Percentiles rank a stretch among this genome's conserved stretches.
Evolutionary conservation across 768 basidiomycete genomes (phyloP).

Genomic region (Ramaria sp.): DNA sequence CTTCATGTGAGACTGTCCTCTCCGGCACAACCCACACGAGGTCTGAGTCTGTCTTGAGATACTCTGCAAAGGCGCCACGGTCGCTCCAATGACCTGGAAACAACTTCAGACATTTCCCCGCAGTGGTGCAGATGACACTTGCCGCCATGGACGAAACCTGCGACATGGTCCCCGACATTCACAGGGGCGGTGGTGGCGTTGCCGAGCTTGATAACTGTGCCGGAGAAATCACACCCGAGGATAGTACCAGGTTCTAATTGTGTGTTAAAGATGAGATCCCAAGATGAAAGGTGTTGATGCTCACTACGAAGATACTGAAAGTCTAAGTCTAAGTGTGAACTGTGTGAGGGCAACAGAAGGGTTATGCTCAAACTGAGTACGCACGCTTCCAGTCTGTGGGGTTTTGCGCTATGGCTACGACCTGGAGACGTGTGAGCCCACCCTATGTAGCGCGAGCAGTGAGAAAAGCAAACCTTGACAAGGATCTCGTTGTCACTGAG

Average conservation of each 20-base stretch:
- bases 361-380: neutral
- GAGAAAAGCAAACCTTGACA: neutral
- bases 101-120: neutral
- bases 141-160: constrained; percentile 2
- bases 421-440: no score
- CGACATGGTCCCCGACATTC: constrained; percentile 1
- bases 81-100: neutral
- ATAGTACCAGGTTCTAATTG: neutral
- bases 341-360: neutral
- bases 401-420: no score
- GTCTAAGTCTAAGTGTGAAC: neutral
- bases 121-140: neutral
- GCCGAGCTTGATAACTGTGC: constrained; percentile 2
- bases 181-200: neutral
- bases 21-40: constrained; percentile 3
- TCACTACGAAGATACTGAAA: neutral
- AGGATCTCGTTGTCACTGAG: no score
- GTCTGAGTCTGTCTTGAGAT: constrained; percentile 1
- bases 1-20: neutral
- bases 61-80: constrained; percentile 1
- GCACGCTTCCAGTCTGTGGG: no score
- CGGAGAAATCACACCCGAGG: constrained; percentile 4
- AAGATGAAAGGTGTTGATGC: neutral
- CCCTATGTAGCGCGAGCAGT: no score
- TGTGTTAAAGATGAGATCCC: neutral